phyloP scores from a whole-genome alignment of 2,329 filamentous ascomycete species.

The Penicillium occitanis region DNA sequence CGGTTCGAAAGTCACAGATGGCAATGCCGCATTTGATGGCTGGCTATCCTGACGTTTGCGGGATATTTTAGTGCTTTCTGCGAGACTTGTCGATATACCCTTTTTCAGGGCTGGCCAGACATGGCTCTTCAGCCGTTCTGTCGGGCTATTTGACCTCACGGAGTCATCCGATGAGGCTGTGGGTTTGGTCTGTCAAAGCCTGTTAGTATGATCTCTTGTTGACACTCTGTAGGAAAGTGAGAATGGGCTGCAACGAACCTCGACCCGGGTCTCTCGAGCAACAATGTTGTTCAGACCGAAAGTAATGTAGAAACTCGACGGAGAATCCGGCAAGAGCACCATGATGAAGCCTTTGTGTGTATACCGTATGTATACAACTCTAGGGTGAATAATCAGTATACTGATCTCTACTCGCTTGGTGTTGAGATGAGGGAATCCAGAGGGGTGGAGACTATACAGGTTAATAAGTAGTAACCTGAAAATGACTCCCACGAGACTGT shows the following conservation, averaged over 20 bases:
- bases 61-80: slow-evolving; percentile 12
- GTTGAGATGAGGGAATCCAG: slow-evolving; percentile 1
- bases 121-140: slow-evolving; percentile 24
- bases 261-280: slow-evolving; percentile 26
- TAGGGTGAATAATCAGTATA: not conserved
- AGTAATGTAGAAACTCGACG: slow-evolving; percentile 21
- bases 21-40: not conserved
- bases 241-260: slow-evolving; percentile 22
- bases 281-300: slow-evolving; percentile 29
- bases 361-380: not conserved
- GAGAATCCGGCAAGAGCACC: slow-evolving; percentile 12
- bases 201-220: not conserved
- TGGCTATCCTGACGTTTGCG: slow-evolving; percentile 12
- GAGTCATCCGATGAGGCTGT: not conserved
- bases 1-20: not conserved
- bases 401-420: not conserved
- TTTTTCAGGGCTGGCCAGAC: slow-evolving; percentile 29
- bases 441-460: slow-evolving; percentile 5
- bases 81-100: slow-evolving; percentile 20
- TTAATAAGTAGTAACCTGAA: slow-evolving; percentile 12
- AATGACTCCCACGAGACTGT: slow-evolving; percentile 3
- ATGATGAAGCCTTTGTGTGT: slow-evolving; percentile 3
- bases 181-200: not conserved
- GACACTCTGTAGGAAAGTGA: not conserved
- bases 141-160: slow-evolving; percentile 15